Conservation (phyloP, 1,139 yeast genomes). For the Pneumocystis wakefieldiae region DNA sequence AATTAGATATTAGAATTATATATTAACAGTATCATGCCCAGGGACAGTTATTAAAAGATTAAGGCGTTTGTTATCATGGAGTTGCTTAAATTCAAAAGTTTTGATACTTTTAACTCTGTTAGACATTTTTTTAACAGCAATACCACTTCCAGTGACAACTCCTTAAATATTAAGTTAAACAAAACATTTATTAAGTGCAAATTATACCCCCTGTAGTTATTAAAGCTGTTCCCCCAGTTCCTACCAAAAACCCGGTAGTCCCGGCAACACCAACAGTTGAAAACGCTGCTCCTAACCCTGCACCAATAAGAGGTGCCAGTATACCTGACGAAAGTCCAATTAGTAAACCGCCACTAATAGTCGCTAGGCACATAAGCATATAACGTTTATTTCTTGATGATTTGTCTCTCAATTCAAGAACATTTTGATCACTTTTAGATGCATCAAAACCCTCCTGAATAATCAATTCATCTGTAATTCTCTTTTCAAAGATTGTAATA, state of each 20-base stretch:
- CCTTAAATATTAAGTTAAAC: not conserved
- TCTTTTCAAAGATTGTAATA: conserved; percentile 72
- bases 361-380: conserved; percentile 85
- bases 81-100: conserved; percentile 84
- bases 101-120: conserved; percentile 81
- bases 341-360: conserved; percentile 91
- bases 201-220: conserved; percentile 68
- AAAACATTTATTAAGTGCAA: not conserved
- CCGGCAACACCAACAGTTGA: conserved; percentile 91
- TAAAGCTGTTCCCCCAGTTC: conserved; percentile 91
- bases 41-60: conserved; percentile 81
- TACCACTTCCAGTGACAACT: conserved; percentile 75
- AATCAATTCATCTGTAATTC: conserved; percentile 80
- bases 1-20: not conserved
- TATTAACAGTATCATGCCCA: conserved; percentile 29
- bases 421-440: conserved; percentile 55
- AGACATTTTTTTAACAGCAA: conserved; percentile 75
- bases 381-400: conserved; percentile 50
- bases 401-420: conserved; percentile 55
- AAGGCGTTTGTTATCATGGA: conserved; percentile 80
- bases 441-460: conserved; percentile 58
- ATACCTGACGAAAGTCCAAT: conserved; percentile 91
- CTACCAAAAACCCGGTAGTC: conserved; percentile 81
- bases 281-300: conserved; percentile 93
- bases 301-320: conserved; percentile 94